phyloP scores from a whole-genome alignment of 345 rosid genomes.

The Microcos paniculata region DNA sequence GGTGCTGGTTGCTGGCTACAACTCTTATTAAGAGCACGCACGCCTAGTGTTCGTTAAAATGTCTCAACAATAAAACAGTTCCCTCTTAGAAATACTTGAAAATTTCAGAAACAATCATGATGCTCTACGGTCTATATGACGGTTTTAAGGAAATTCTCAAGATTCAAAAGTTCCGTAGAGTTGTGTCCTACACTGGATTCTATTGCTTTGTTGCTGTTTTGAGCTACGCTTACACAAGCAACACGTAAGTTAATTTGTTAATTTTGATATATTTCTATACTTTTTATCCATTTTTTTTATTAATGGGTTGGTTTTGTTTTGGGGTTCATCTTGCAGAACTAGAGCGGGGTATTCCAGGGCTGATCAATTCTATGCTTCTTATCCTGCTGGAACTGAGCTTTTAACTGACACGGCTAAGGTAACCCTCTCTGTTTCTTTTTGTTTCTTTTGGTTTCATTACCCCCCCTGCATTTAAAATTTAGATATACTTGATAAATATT shows the following conservation, averaged over 20 bases:
- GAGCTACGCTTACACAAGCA: conserved; percentile 70
- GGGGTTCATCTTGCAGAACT: conserved; percentile 47
- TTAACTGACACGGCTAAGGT: conserved; percentile 79
- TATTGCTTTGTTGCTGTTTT: conserved; percentile 58
- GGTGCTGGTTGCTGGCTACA: not conserved
- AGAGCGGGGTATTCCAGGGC: conserved; percentile 88
- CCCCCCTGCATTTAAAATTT: not conserved
- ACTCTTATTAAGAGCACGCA: not conserved
- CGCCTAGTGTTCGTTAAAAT: conserved; percentile 15
- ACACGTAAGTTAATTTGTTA: conserved; percentile 54
- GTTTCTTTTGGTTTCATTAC: not conserved
- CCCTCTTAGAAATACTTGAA: not conserved
- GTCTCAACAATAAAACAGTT: not conserved
- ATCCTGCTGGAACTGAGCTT: conserved; percentile 94
- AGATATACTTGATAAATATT: conserved; percentile 2
- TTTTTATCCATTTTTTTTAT: not conserved
- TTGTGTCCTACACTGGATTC: conserved; percentile 72
- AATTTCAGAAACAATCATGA: conserved; percentile 24
- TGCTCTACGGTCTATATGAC: conserved; percentile 39
- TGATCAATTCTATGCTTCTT: conserved; percentile 87
- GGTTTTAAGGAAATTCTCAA: conserved; percentile 55
- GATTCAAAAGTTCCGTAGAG: conserved; percentile 79
- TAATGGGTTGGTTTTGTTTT: not conserved
- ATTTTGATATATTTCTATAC: not conserved
- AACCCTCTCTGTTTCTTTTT: not conserved